Evolutionary conservation across 2,329 filamentous ascomycete species (phyloP).

Genomic region (Eutypella sp.): DNA sequence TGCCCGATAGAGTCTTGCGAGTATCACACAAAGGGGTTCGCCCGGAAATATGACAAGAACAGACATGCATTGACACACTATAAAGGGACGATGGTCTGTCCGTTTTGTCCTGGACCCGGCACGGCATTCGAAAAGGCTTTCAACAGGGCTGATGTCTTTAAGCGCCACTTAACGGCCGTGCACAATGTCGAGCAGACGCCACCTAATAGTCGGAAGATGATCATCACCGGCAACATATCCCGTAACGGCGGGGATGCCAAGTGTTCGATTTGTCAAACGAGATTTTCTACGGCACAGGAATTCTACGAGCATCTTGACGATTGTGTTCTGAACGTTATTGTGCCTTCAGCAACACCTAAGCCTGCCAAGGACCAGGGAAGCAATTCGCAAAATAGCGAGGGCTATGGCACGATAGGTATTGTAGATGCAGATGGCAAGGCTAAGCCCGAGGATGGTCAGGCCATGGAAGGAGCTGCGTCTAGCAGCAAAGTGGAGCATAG

Average conservation of each 20-base stretch:
- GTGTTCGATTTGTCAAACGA: constrained; percentile 82
- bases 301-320: constrained; percentile 93
- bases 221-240: constrained; percentile 24
- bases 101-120: constrained; percentile 86
- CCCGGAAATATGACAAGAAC: constrained; percentile 95
- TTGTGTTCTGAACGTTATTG: constrained; percentile 55
- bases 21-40: constrained; percentile 88
- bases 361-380: constrained; percentile 19
- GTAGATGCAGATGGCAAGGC: constrained; percentile 19
- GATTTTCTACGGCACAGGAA: constrained; percentile 82
- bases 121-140: constrained; percentile 91
- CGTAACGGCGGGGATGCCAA: constrained; percentile 60
- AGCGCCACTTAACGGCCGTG: constrained; percentile 83
- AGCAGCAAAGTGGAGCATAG: constrained; percentile 11
- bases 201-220: constrained; percentile 79
- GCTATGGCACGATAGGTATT: constrained; percentile 13
- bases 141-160: constrained; percentile 93
- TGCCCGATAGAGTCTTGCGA: constrained; percentile 90
- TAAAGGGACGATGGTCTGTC: constrained; percentile 96
- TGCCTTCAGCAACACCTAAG: constrained; percentile 37
- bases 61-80: constrained; percentile 91
- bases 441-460: constrained; percentile 11
- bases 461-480: constrained; percentile 10
- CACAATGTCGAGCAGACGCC: constrained; percentile 91
- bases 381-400: constrained; percentile 21